These are phyloP conservation scores for Oryza officinalis DNA, from an alignment of 176 grass and related monocot genomes.

Conservation along the genomic window DNA sequence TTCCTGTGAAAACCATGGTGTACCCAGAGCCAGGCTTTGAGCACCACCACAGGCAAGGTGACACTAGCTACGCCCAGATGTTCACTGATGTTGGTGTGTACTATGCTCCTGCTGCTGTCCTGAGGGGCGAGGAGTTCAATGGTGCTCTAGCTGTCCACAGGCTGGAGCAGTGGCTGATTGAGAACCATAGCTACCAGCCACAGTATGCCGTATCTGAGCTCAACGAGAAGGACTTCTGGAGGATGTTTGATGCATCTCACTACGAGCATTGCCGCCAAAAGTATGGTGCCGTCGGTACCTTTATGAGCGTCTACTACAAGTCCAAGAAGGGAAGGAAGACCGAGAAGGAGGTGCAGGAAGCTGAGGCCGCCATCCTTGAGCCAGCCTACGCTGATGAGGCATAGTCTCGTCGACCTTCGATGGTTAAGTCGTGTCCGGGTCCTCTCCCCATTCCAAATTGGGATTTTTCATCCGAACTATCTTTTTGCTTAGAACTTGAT, in stretches of 20 bases:
- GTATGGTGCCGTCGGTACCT: constrained; percentile 77
- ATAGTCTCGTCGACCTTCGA: neutral
- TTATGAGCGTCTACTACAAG: constrained; percentile 99
- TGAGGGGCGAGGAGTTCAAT: constrained; percentile 73
- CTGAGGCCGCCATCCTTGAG: constrained; percentile 88
- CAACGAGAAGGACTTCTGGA: constrained; percentile 96
- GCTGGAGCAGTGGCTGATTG: constrained; percentile 87
- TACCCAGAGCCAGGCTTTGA: constrained; percentile 87
- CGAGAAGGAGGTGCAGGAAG: constrained; percentile 98
- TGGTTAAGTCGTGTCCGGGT: neutral
- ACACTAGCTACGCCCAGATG: constrained; percentile 89
- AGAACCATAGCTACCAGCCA: constrained; percentile 97
- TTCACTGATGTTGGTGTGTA: constrained; percentile 91
- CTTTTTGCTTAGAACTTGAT: constrained; percentile 4
- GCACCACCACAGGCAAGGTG: constrained; percentile 83
- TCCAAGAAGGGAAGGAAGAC: constrained; percentile 98
- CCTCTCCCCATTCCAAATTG: neutral
- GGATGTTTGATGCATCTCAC: constrained; percentile 89
- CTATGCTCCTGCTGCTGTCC: constrained; percentile 63
- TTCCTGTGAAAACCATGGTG: constrained; percentile 88
- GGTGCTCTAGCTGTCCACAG: constrained; percentile 62
- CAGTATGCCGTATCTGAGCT: constrained; percentile 94
- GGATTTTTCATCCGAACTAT: neutral
- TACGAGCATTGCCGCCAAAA: constrained; percentile 83
- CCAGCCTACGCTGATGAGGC: constrained; percentile 75